Base-by-base conservation (phyloP, 257 asterid genomes). In the Thymus mandschuricus region DNA sequence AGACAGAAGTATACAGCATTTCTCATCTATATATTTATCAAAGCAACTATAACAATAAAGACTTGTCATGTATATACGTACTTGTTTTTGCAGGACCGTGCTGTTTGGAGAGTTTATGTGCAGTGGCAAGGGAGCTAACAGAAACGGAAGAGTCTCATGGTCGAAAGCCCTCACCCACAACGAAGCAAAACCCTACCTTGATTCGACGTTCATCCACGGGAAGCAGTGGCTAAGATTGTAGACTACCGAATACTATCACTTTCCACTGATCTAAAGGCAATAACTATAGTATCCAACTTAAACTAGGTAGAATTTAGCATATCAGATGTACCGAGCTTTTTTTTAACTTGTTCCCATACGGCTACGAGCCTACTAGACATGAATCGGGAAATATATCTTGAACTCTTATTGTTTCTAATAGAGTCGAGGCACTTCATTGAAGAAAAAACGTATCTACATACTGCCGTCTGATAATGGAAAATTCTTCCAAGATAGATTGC, bases 101-200 rank as follows among this genome's bases (percentile, higher is more conserved):
- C 64, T 50, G 1, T 86, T 86, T 43, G 95, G 86, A 43, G 97
- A 92, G 60, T 88, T 77, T 73, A 10, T 66, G 64, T 85, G 88
- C 83, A 57, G 63, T 51, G 96, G 98, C 3, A 60, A 60, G 28
- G 96, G 96, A 65, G 87, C 96, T 35, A 74, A 81, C 57, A 83
- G 87, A 73, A 66, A 74, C 1, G 63, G 79, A 34, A 46, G 98
- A 75, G 98, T 75, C 30, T 63, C 76, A 6, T 89, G 92, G 91
- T 72, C 92, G 3, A 89, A 72, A 72, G 75, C 70, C 3, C 72
- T 86, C 27, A 78, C 9, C 33, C 10, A 61, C 66, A 1, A 1
- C 2, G 85, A 86, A 72, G 92, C 84, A n/a, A 49, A 60, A 50
- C 81, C 79, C 15, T 81, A 41, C 70, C 66, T 85, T 29, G 80